These are phyloP conservation scores for Colletotrichum godetiae DNA, from an alignment of 2,329 filamentous ascomycete genomes.

Conservation along the genomic window DNA sequence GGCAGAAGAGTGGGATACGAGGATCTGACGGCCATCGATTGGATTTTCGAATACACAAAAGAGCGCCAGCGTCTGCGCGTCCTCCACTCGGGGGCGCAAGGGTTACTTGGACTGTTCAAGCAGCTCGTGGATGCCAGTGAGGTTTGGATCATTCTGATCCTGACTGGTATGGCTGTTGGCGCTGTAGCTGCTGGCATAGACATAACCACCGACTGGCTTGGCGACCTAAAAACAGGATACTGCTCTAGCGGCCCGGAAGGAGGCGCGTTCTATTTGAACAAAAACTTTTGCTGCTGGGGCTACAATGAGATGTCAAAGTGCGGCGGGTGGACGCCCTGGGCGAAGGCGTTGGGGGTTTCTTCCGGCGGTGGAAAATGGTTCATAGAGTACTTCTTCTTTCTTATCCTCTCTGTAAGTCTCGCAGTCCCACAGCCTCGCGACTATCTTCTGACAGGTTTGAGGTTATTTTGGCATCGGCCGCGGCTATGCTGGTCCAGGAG, in stretches of 20 bases:
- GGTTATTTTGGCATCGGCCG: slow-evolving; percentile 81
- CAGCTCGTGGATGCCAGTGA: slow-evolving; percentile 87
- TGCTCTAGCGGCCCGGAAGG: slow-evolving; percentile 81
- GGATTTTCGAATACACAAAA: slow-evolving; percentile 99
- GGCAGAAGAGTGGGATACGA: slow-evolving; percentile 94
- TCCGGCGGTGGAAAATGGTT: slow-evolving; percentile 80
- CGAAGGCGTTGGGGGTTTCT: slow-evolving; percentile 74
- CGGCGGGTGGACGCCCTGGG: slow-evolving; percentile 89
- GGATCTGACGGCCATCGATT: slow-evolving; percentile 96
- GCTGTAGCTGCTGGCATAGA: slow-evolving; percentile 89
- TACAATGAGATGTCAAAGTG: slow-evolving; percentile 87
- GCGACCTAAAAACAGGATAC: slow-evolving; percentile 90
- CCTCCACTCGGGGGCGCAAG: slow-evolving; percentile 75
- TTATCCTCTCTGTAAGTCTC: slow-evolving; percentile 79
- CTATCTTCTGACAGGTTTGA: slow-evolving; percentile 45
- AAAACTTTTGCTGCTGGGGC: slow-evolving; percentile 92
- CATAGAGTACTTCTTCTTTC: slow-evolving; percentile 88
- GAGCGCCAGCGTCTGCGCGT: slow-evolving; percentile 89
- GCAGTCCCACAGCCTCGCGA: neutral
- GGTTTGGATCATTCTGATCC: slow-evolving; percentile 89
- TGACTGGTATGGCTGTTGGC: slow-evolving; percentile 87
- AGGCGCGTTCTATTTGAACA: slow-evolving; percentile 91
- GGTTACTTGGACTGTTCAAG: slow-evolving; percentile 78
- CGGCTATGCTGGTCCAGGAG: slow-evolving; percentile 82
- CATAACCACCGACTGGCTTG: slow-evolving; percentile 91